Conservation (phyloP, 305 asterid genomes). For the Fraxinus sp. region DNA sequence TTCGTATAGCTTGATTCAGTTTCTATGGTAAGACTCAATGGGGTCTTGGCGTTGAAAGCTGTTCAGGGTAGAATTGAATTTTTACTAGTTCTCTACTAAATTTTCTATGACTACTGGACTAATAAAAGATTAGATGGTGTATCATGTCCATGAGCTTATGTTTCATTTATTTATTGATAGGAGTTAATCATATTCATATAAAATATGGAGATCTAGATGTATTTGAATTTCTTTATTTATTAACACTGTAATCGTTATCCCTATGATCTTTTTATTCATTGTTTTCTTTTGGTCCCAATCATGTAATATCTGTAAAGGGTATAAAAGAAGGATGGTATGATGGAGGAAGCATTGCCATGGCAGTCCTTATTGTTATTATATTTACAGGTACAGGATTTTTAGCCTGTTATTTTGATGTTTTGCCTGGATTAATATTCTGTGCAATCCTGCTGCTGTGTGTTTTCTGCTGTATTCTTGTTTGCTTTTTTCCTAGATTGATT, state of each 20-base stretch:
- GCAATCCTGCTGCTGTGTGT: background rate
- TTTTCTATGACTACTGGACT: background rate
- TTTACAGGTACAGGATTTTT: conserved; percentile 63
- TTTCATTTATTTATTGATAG: background rate
- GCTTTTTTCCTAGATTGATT: conserved; percentile 1
- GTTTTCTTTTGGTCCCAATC: conserved; percentile 17
- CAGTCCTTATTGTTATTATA: conserved; percentile 76
- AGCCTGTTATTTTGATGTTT: conserved; percentile 5
- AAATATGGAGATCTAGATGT: conserved; percentile 14
- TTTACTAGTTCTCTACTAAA: background rate
- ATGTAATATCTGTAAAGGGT: conserved; percentile 47
- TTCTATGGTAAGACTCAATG: background rate
- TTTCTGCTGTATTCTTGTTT: conserved; percentile 21
- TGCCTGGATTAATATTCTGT: conserved; percentile 4
- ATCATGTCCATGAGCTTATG: background rate
- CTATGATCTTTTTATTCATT: background rate
- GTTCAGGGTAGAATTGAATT: background rate
- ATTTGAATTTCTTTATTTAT: background rate
- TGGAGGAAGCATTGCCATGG: conserved; percentile 96
- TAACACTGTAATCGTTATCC: background rate
- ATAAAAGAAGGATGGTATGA: conserved; percentile 97
- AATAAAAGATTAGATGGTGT: background rate
- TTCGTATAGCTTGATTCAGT: background rate
- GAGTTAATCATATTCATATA: background rate
- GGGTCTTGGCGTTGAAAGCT: background rate